A percentile compares a stretch with the other conserved stretches of the same genome.
These are phyloP conservation scores for Ophiostoma tasmaniense DNA, from an alignment of 2,329 filamentous ascomycete species.

Conservation along the genomic window DNA sequence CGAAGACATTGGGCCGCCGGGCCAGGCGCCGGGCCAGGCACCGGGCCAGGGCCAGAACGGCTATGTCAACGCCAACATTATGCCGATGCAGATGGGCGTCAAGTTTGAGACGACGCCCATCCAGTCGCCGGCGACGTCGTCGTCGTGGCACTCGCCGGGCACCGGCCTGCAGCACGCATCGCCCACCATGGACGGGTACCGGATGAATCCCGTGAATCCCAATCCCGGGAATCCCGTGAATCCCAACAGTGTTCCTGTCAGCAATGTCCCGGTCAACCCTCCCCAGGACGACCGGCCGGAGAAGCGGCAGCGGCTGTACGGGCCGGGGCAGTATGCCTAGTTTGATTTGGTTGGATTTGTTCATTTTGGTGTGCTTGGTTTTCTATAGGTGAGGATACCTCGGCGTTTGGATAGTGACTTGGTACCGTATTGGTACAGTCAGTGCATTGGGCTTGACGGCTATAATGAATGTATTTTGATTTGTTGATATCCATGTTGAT, in stretches of 20 bases:
- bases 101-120: conserved; percentile 51
- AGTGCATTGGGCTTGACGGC: no score
- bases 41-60: no score
- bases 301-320: conserved; percentile 46
- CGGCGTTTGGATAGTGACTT: background rate
- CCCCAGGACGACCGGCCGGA: conserved; percentile 39
- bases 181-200: conserved; percentile 36
- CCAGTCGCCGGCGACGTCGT: conserved; percentile 42
- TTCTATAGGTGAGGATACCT: no score
- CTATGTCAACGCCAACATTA: conserved; percentile 20
- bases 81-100: conserved; percentile 25
- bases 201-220: no score
- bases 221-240: no score
- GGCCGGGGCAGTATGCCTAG: conserved; percentile 24
- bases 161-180: conserved; percentile 35
- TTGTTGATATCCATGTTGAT: background rate
- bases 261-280: no score
- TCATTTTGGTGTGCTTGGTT: background rate
- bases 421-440: no score
- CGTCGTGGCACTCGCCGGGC: conserved; percentile 44
- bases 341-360: background rate
- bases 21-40: background rate
- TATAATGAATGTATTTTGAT: background rate
- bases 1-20: conserved; percentile 29
- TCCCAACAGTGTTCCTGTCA: no score